A percentile compares a stretch with the other conserved stretches of the same genome.
These are phyloP conservation scores for Globisporangium radiosum DNA, from an alignment of 352 stramenopile genomes.

Conservation along the genomic window DNA sequence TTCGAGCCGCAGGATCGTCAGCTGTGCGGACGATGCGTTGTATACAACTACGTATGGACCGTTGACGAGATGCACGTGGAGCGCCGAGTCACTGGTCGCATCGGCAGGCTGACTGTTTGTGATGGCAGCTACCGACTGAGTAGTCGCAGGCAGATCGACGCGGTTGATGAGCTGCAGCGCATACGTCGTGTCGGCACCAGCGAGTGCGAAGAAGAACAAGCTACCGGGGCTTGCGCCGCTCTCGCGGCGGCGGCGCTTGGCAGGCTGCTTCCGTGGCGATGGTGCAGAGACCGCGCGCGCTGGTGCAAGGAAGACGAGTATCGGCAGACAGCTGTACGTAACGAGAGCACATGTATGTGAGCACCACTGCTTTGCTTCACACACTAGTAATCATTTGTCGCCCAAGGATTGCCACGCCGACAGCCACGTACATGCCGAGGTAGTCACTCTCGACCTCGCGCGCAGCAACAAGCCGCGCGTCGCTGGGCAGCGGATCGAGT, in stretches of 20 bases:
- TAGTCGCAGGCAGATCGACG: constrained; percentile 2
- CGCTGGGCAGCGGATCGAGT: constrained; percentile 13
- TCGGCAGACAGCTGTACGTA: constrained; percentile 1
- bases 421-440: constrained; percentile 29
- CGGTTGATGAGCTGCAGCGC: constrained; percentile 14
- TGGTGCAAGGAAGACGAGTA: constrained; percentile 9
- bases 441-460: constrained; percentile 30
- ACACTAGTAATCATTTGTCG: neutral
- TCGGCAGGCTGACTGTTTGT: neutral
- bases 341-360: neutral
- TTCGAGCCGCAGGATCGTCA: constrained; percentile 19
- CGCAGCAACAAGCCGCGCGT: constrained; percentile 27
- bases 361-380: neutral
- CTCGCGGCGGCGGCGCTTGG: neutral
- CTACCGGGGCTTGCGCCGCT: neutral
- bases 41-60: constrained; percentile 33
- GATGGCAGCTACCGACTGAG: too few relatives aligned
- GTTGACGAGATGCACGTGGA: constrained; percentile 28
- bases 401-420: neutral
- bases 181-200: neutral
- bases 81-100: neutral
- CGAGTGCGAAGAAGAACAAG: constrained; percentile 11
- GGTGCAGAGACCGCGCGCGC: neutral
- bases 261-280: neutral
- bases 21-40: constrained; percentile 1